Percentiles rank a stretch among this genome's conserved stretches.
Evolutionary conservation across 148 eudicot genomes (phyloP).

Genomic region (Rhododendron kiyosumense): DNA sequence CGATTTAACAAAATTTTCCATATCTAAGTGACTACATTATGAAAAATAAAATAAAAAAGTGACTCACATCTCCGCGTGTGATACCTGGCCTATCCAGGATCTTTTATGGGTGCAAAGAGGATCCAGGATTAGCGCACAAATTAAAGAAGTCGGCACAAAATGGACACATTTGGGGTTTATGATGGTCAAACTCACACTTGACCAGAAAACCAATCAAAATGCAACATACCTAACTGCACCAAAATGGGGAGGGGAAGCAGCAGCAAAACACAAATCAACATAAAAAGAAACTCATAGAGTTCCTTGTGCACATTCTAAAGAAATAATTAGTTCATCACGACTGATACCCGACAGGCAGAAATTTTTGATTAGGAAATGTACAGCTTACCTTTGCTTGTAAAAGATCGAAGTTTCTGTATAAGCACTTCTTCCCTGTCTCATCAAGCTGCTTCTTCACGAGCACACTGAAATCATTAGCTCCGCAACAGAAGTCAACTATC

Average conservation of each 20-base stretch:
- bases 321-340: background rate
- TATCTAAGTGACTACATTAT: background rate
- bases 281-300: background rate
- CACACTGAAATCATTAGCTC: slow-evolving; percentile 87
- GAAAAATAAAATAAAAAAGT: background rate
- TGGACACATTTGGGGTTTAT: background rate
- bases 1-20: background rate
- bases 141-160: background rate
- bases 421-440: slow-evolving; percentile 64
- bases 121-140: background rate
- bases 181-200: background rate
- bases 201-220: background rate
- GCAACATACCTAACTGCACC: background rate
- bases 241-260: background rate
- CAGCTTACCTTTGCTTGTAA: slow-evolving; percentile 64
- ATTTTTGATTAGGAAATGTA: background rate
- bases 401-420: slow-evolving; percentile 67
- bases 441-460: slow-evolving; percentile 79
- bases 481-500: slow-evolving; percentile 97
- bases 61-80: background rate
- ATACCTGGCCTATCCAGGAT: background rate
- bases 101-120: background rate
- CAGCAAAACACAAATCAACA: background rate
- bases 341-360: background rate
- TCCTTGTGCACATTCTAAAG: background rate